Evolutionary conservation across 495 filamentous ascomycete genomes (phyloP), one percentile per base, ranked within the genome.

Genomic region (Entonaema liquescens): DNA sequence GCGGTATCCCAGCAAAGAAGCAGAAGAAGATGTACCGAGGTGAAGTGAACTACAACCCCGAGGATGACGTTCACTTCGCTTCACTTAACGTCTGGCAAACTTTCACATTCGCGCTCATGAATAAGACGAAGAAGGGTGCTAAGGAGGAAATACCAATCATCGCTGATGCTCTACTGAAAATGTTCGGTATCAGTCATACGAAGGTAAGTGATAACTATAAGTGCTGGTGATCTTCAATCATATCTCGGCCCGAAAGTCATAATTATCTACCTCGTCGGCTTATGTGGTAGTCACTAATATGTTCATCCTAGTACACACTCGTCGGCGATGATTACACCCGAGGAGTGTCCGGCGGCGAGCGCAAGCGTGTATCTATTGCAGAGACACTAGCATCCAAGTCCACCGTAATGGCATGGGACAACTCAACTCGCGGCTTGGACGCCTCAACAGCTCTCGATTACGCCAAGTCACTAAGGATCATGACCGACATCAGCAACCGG

Each of bases 321-420:
- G 93, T 98, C 11, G 94, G 94, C 26, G 92, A 97, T 75, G 91
- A 91, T 70, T 96, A 89, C 71, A 88, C 93, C 7, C 88, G 94
- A 25, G 90, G 90, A 38, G 88, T 90, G 0, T 91, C 89, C 66
- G 86, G 89, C 5, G 89, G 89, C 70, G 83, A 87, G 79, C 78
- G 89, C 75, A 85, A 85, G 47, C 82, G 88, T 44, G 85, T 88
- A 25, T 85, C 81, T 25, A 88, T 89, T 44, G 83, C 86, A 42
- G 87, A 90, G 74, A 82, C 77, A 1, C 69, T 84, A 11, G 78
- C 79, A 3, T 82, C 81, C 13, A 80, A 82, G 62, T 82, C 84
- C 17, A 81, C 85, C 2, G 79, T 89, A 21, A 82, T 83, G 35
- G 82, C 84, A 50, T 89, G 85, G 86, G 88, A 89, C 59, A 95